Conservation (phyloP, 306 rosid genomes). For the Leucaena leucocephala region DNA sequence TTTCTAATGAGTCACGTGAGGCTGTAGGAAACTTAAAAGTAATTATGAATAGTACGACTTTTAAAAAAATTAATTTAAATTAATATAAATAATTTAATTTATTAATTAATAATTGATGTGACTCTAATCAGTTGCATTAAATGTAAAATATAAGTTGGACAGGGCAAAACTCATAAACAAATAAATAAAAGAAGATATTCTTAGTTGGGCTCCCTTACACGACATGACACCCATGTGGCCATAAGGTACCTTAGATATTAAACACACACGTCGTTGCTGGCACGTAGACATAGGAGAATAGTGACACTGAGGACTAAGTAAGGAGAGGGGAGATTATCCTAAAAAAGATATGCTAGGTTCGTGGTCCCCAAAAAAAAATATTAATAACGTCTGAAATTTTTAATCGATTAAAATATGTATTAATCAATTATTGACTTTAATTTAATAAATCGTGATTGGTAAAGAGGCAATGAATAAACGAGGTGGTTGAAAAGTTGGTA, state of each 20-base stretch:
- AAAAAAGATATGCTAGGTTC: background rate
- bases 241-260: background rate
- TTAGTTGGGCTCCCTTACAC: background rate
- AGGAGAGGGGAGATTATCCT: background rate
- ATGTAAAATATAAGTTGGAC: background rate
- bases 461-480: background rate
- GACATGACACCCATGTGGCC: background rate
- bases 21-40: too few species aligned
- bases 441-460: background rate
- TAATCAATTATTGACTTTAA: too few species aligned
- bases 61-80: too few species aligned
- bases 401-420: background rate
- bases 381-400: too few species aligned
- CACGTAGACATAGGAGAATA: constrained; percentile 9
- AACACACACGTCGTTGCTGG: background rate
- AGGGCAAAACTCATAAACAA: background rate
- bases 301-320: background rate
- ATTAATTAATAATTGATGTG: background rate
- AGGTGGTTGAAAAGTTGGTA: background rate
- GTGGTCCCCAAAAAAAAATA: background rate
- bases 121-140: background rate
- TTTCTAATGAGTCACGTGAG: background rate
- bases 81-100: background rate
- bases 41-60: too few species aligned
- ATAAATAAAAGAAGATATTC: background rate